Percentiles rank a stretch among this genome's conserved stretches.
Conservation (phyloP, 2,329 filamentous ascomycete species). For the Chaetoscypha palmicola region DNA sequence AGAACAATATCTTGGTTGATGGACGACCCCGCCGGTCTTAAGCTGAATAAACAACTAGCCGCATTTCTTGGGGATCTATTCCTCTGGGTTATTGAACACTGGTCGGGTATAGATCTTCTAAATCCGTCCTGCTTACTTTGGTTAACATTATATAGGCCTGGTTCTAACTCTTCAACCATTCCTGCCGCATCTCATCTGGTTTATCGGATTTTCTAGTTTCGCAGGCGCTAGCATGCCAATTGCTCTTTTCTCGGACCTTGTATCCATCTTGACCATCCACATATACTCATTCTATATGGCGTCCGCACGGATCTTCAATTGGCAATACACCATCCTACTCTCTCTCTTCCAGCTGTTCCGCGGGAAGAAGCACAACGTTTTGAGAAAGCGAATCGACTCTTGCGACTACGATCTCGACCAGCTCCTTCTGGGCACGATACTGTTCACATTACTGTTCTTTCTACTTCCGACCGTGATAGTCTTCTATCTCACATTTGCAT, state of each 20-base stretch:
- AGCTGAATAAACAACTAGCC: conserved; percentile 89
- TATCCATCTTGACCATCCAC: conserved; percentile 86
- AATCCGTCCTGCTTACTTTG: no score
- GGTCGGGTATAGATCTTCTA: conserved; percentile 57
- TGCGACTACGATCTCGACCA: conserved; percentile 99
- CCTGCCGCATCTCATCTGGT: conserved; percentile 80
- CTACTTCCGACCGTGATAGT: conserved; percentile 90
- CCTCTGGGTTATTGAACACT: conserved; percentile 97
- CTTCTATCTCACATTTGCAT: conserved; percentile 94
- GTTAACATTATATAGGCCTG: conserved; percentile 45
- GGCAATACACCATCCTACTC: conserved; percentile 94
- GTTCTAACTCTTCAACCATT: conserved; percentile 71
- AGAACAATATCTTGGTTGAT: conserved; percentile 92
- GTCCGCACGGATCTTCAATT: conserved; percentile 94
- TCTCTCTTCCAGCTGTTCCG: conserved; percentile 98
- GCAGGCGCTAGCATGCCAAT: conserved; percentile 96
- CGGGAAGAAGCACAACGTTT: conserved; percentile 94
- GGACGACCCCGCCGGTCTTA: conserved; percentile 90
- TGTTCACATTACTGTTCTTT: conserved; percentile 94
- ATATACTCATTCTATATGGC: conserved; percentile 98
- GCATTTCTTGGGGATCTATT: conserved; percentile 94
- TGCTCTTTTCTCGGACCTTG: conserved; percentile 85
- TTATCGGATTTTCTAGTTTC: conserved; percentile 91
- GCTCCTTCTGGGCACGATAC: conserved; percentile 87
- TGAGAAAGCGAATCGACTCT: conserved; percentile 95